phyloP scores from a whole-genome alignment of 257 asterid genomes.

The Ophiorrhiza pumila region DNA sequence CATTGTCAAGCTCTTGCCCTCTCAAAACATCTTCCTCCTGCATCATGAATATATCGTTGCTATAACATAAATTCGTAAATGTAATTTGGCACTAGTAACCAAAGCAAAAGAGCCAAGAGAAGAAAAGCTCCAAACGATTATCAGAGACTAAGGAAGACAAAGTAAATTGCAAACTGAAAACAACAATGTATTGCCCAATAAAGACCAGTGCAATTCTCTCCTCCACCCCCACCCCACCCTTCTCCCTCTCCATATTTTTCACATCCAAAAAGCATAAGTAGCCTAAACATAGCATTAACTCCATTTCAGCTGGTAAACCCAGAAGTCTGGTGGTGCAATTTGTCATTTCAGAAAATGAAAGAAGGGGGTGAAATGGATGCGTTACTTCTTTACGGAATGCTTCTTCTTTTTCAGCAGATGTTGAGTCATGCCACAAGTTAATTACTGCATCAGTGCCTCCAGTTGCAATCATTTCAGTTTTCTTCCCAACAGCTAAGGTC shows the following conservation, averaged over 20 bases:
- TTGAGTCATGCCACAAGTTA: conserved; percentile 96
- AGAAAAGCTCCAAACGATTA: background rate
- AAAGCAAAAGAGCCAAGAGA: background rate
- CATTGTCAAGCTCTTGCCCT: conserved; percentile 95
- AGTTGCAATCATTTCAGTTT: conserved; percentile 91
- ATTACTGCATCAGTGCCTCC: conserved; percentile 95
- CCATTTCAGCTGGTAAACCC: background rate
- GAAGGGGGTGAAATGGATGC: conserved; percentile 23
- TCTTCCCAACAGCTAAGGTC: conserved; percentile 89
- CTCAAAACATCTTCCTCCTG: conserved; percentile 86
- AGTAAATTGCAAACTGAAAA: background rate
- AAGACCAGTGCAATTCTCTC: background rate
- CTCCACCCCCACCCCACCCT: background rate
- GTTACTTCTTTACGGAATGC: conserved; percentile 87
- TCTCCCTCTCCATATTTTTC: background rate
- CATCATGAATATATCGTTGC: conserved; percentile 23
- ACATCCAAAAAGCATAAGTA: background rate
- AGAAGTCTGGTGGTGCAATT: conserved; percentile 1
- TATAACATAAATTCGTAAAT: background rate
- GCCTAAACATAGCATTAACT: background rate
- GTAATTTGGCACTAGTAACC: background rate
- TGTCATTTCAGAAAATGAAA: conserved; percentile 1
- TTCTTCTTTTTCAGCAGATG: conserved; percentile 83
- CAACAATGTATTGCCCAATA: background rate
- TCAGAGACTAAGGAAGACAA: background rate